A percentile compares a stretch with the other conserved stretches of the same genome.
These are phyloP conservation scores for Tuber microsphaerosporum DNA, from an alignment of 495 filamentous ascomycete genomes.

Conservation along the genomic window DNA sequence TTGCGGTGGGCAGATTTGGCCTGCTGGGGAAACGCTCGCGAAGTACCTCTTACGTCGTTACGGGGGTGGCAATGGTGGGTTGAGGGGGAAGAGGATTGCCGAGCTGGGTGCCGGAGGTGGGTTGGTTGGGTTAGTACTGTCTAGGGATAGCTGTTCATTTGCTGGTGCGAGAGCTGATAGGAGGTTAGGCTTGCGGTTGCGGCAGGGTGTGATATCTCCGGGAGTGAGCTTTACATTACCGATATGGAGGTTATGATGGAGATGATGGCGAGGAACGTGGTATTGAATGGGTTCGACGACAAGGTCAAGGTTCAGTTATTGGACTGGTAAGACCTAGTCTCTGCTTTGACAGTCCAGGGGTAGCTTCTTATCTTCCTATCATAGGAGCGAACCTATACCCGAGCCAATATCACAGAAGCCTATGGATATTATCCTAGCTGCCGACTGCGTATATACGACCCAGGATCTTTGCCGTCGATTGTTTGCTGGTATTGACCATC, in stretches of 20 bases:
- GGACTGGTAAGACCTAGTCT: conserved; percentile 59
- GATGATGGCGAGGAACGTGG: conserved; percentile 77
- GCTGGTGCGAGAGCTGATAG: conserved; percentile 14
- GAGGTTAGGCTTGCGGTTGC: conserved; percentile 55
- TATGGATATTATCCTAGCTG: conserved; percentile 78
- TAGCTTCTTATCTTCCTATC: background rate
- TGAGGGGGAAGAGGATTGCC: conserved; percentile 53
- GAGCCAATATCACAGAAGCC: conserved; percentile 46
- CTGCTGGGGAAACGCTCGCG: conserved; percentile 78
- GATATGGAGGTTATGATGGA: conserved; percentile 77
- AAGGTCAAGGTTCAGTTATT: conserved; percentile 57
- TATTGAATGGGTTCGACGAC: conserved; percentile 62
- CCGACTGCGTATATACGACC: conserved; percentile 64
- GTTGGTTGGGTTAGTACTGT: conserved; percentile 57
- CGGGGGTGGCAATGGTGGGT: conserved; percentile 7
- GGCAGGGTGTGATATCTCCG: conserved; percentile 49
- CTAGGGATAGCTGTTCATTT: conserved; percentile 5
- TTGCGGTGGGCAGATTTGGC: conserved; percentile 90
- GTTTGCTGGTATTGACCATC: background rate
- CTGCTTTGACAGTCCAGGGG: background rate
- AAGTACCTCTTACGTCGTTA: conserved; percentile 65
- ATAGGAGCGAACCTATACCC: conserved; percentile 53
- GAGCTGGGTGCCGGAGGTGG: conserved; percentile 91
- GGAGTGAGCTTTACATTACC: conserved; percentile 61
- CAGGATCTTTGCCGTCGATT: background rate